Conservation (phyloP, 169 alveolate species). For the Plasmodium yoelii region DNA sequence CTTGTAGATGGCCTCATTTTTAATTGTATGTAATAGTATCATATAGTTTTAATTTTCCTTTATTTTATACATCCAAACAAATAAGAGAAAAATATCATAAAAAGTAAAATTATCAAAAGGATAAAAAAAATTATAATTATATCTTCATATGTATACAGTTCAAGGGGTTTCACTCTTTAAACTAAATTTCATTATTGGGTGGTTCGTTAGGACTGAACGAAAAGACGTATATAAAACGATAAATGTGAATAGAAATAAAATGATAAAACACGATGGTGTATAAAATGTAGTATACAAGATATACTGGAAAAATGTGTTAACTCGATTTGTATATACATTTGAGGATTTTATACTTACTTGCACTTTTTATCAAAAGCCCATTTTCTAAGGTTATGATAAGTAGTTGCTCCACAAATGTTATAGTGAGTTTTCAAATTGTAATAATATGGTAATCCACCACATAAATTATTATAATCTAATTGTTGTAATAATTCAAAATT, state of each 20-base stretch:
- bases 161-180: background rate
- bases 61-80: too few species aligned
- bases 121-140: background rate
- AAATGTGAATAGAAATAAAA: background rate
- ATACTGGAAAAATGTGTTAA: background rate
- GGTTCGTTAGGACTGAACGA: slow-evolving; percentile 63
- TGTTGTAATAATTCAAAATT: slow-evolving; percentile 81
- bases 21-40: too few species aligned
- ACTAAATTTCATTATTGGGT: slow-evolving; percentile 46
- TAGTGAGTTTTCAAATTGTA: slow-evolving; percentile 82
- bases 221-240: slow-evolving; percentile 8
- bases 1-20: too few species aligned
- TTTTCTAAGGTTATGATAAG: slow-evolving; percentile 80
- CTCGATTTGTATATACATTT: background rate
- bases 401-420: slow-evolving; percentile 88
- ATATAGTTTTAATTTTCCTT: too few species aligned
- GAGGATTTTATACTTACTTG: slow-evolving; percentile 41
- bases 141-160: background rate
- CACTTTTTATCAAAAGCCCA: slow-evolving; percentile 83
- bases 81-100: too few species aligned
- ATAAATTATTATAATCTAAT: slow-evolving; percentile 78
- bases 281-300: background rate
- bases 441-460: slow-evolving; percentile 91
- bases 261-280: background rate
- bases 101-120: background rate